phyloP scores from a whole-genome alignment of 164 flowering plant genomes.

The Vitis rotundifolia region DNA sequence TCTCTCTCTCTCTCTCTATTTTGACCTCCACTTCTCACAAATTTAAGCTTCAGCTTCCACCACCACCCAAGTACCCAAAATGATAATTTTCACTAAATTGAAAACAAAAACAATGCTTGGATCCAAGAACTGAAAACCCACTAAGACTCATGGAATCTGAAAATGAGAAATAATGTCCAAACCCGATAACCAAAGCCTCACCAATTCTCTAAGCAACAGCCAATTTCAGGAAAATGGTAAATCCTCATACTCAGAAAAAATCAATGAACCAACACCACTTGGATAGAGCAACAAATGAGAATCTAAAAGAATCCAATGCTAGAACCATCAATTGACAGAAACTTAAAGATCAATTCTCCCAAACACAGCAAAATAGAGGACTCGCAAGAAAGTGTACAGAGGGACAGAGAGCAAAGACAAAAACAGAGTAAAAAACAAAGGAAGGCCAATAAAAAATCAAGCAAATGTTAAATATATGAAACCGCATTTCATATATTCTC shows the following conservation, averaged over 20 bases:
- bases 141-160: slow-evolving; percentile 4
- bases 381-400: too few relatives aligned
- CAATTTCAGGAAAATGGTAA: background rate
- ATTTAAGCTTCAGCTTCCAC: too few relatives aligned
- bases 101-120: background rate
- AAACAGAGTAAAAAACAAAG: too few relatives aligned
- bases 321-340: background rate
- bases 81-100: slow-evolving; percentile 14
- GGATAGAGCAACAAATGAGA: background rate
- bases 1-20: too few relatives aligned
- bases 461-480: too few relatives aligned
- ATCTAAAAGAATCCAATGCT: background rate
- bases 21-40: too few relatives aligned
- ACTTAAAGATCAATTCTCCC: too few relatives aligned
- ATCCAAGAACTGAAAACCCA: background rate
- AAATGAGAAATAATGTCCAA: slow-evolving; percentile 6
- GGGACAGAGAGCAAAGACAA: too few relatives aligned
- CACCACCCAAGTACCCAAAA: slow-evolving; percentile 4
- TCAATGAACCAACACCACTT: too few relatives aligned
- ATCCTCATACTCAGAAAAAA: background rate
- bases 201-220: background rate
- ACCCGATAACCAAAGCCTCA: background rate
- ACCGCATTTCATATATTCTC: too few relatives aligned
- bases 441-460: too few relatives aligned
- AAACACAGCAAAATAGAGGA: too few relatives aligned